These are phyloP conservation scores for Sugiyamaella novakii DNA, from an alignment of 1,139 yeast genomes.

Conservation along the genomic window DNA sequence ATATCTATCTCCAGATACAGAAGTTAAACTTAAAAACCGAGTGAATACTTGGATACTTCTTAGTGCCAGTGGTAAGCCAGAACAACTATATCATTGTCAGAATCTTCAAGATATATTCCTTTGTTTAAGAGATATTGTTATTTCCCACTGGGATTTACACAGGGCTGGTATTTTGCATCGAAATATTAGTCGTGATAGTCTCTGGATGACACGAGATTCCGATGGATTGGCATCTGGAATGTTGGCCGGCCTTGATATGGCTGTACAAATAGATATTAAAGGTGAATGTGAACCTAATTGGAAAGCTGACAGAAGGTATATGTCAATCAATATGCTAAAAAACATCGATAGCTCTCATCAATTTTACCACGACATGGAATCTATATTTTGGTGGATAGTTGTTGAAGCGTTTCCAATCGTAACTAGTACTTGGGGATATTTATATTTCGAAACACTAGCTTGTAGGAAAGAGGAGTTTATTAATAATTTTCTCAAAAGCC, in stretches of 20 bases:
- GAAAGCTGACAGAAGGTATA: slow-evolving; percentile 12
- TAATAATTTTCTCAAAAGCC: neutral
- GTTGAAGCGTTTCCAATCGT: slow-evolving; percentile 13
- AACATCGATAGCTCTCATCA: slow-evolving; percentile 4
- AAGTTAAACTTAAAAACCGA: slow-evolving; percentile 2
- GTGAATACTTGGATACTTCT: slow-evolving; percentile 13
- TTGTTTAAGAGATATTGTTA: slow-evolving; percentile 11
- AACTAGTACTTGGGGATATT: slow-evolving; percentile 4
- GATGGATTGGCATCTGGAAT: slow-evolving; percentile 1
- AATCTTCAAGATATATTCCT: slow-evolving; percentile 11
- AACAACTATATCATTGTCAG: neutral
- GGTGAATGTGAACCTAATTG: slow-evolving; percentile 15
- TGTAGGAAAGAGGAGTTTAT: slow-evolving; percentile 3
- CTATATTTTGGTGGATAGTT: slow-evolving; percentile 17
- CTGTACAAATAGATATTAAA: slow-evolving; percentile 2
- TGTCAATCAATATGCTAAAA: slow-evolving; percentile 7
- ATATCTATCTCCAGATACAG: slow-evolving; percentile 2
- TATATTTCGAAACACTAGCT: slow-evolving; percentile 3
- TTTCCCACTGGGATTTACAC: slow-evolving; percentile 14
- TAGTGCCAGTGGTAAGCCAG: slow-evolving; percentile 4
- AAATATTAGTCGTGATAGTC: slow-evolving; percentile 6
- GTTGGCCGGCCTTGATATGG: slow-evolving; percentile 10
- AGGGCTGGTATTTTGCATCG: slow-evolving; percentile 15
- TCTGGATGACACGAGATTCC: slow-evolving; percentile 1
- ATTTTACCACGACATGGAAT: slow-evolving; percentile 12